These are phyloP conservation scores for Litsea cubeba DNA, from an alignment of 164 flowering plant genomes.

Conservation along the genomic window DNA sequence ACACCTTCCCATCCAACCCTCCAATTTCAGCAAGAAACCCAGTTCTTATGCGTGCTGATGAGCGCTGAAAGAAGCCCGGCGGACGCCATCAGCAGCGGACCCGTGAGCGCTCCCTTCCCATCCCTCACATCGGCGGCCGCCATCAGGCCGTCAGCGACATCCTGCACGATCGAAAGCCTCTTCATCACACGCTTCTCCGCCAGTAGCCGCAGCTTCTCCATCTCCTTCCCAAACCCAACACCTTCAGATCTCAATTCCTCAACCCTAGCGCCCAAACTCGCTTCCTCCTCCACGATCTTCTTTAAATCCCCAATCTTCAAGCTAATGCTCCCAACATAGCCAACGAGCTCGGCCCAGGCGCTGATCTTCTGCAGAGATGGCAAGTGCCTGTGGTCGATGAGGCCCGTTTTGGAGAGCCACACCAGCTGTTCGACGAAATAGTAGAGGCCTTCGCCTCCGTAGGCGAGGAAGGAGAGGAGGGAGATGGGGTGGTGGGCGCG, in stretches of 20 bases:
- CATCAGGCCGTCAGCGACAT: constrained; percentile 80
- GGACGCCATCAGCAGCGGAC: constrained; percentile 54
- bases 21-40: constrained; percentile 69
- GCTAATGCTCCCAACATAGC: constrained; percentile 69
- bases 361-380: constrained; percentile 45
- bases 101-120: constrained; percentile 57
- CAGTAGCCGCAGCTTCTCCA: constrained; percentile 31
- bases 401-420: constrained; percentile 77
- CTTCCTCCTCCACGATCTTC: constrained; percentile 39
- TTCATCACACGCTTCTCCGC: constrained; percentile 61
- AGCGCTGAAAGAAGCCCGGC: constrained; percentile 86
- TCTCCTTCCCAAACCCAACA: constrained; percentile 28
- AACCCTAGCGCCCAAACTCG: constrained; percentile 32
- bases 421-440: constrained; percentile 83
- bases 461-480: constrained; percentile 53
- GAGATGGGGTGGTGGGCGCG: constrained; percentile 30
- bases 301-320: constrained; percentile 66
- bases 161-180: constrained; percentile 73
- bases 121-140: constrained; percentile 70
- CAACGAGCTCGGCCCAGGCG: constrained; percentile 84
- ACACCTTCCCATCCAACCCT: not conserved
- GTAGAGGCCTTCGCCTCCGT: constrained; percentile 83
- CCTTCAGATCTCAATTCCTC: constrained; percentile 35
- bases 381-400: constrained; percentile 46
- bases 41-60: constrained; percentile 93